Evolutionary conservation across 2,329 filamentous ascomycete genomes (phyloP).

Genomic region (Septoria linicola): DNA sequence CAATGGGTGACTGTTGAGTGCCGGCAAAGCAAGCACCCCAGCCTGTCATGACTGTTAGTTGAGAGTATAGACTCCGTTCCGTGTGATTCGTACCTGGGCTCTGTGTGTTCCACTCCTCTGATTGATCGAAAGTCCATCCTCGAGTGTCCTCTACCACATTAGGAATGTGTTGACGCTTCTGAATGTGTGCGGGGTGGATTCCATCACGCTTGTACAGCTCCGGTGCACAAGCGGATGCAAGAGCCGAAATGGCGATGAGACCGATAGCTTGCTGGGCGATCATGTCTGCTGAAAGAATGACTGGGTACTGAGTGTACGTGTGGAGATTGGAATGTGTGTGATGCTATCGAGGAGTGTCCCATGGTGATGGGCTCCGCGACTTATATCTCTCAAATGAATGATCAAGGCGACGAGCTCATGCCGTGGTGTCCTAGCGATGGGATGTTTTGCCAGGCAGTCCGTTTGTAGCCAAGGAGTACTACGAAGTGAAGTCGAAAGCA

Average conservation of each 20-base stretch:
- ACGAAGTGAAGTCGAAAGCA: neutral
- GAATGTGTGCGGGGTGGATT: constrained; percentile 14
- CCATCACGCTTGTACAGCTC: constrained; percentile 23
- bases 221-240: constrained; percentile 20
- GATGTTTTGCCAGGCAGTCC: constrained; percentile 1
- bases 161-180: constrained; percentile 15
- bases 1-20: constrained; percentile 20
- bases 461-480: constrained; percentile 5
- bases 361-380: neutral
- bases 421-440: neutral
- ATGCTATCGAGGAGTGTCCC: neutral
- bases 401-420: neutral
- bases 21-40: constrained; percentile 23
- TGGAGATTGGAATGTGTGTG: neutral
- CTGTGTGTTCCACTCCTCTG: constrained; percentile 22
- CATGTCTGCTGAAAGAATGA: constrained; percentile 3
- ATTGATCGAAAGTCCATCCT: constrained; percentile 22
- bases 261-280: constrained; percentile 10
- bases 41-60: constrained; percentile 5
- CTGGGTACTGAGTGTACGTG: neutral
- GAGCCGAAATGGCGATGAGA: constrained; percentile 11
- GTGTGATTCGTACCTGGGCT: constrained; percentile 10
- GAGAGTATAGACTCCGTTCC: neutral
- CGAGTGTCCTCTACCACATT: constrained; percentile 14
- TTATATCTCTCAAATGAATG: neutral